Percentiles rank a stretch among this genome's conserved stretches.
Evolutionary conservation across 768 basidiomycete species (phyloP).

Genomic region (Tulasnella sp.): DNA sequence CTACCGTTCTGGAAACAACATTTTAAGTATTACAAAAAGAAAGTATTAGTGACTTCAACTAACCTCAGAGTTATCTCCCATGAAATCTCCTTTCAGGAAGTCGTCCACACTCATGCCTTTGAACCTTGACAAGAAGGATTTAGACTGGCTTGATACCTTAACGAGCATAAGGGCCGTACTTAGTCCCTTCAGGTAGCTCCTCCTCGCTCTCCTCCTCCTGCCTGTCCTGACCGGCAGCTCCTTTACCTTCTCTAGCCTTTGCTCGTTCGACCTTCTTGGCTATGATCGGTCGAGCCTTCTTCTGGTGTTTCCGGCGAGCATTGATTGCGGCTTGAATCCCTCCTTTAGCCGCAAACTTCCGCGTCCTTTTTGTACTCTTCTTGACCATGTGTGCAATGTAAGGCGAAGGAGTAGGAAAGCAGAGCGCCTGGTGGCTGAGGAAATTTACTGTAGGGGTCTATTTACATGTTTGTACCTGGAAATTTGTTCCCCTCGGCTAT

Average conservation of each 20-base stretch:
- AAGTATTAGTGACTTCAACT: background rate
- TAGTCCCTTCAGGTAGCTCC: conserved; percentile 19
- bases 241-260: conserved; percentile 26
- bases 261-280: conserved; percentile 23
- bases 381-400: conserved; percentile 30
- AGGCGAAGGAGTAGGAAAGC: background rate
- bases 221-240: conserved; percentile 19
- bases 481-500: background rate
- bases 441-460: background rate
- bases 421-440: background rate
- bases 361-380: conserved; percentile 67
- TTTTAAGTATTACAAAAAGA: conserved; percentile 5
- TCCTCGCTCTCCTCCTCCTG: conserved; percentile 20
- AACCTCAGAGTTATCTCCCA: conserved; percentile 36
- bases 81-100: conserved; percentile 58
- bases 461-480: background rate
- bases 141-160: background rate
- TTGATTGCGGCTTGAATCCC: conserved; percentile 81
- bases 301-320: conserved; percentile 68
- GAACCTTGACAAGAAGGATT: conserved; percentile 23
- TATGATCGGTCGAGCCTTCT: conserved; percentile 36
- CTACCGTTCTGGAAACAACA: conserved; percentile 19
- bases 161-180: conserved; percentile 1
- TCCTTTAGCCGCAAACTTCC: conserved; percentile 81
- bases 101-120: conserved; percentile 64